Percentiles rank a stretch among this genome's conserved stretches.
Conservation (phyloP, 176 grass and related monocot species). For the Oryza meridionalis region DNA sequence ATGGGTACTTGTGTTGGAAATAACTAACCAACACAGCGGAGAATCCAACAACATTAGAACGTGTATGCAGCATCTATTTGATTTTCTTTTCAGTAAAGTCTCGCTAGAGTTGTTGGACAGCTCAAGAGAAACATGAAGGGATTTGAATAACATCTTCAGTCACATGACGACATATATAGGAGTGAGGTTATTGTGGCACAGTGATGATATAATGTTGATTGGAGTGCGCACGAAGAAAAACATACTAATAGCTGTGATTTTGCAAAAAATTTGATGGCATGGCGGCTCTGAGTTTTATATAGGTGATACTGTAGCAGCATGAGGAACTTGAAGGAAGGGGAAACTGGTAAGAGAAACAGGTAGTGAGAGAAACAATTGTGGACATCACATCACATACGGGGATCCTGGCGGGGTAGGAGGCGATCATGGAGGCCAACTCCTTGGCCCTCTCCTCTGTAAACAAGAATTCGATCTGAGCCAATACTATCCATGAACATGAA, state of each 20-base stretch:
- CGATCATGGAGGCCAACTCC: slow-evolving; percentile 66
- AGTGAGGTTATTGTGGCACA: neutral
- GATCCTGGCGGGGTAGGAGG: slow-evolving; percentile 63
- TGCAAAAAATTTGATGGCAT: neutral
- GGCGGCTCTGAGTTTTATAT: too few relatives aligned
- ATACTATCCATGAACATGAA: neutral
- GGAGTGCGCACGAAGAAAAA: neutral
- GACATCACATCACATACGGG: slow-evolving; percentile 40
- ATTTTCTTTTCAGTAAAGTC: too few relatives aligned
- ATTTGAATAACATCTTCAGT: too few relatives aligned
- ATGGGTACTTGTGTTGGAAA: too few relatives aligned
- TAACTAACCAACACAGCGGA: too few relatives aligned
- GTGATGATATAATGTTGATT: neutral
- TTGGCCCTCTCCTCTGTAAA: slow-evolving; percentile 59
- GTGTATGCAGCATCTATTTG: too few relatives aligned
- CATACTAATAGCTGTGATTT: neutral
- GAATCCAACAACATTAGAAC: too few relatives aligned
- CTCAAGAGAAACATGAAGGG: too few relatives aligned
- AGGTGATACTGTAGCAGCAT: too few relatives aligned
- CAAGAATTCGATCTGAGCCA: neutral
- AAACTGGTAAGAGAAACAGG: neutral
- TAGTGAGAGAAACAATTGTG: neutral
- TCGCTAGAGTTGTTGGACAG: too few relatives aligned
- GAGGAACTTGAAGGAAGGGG: too few relatives aligned
- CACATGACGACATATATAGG: too few relatives aligned